phyloP scores from a whole-genome alignment of 2,329 filamentous ascomycete genomes.

The Xylaria sp. region DNA sequence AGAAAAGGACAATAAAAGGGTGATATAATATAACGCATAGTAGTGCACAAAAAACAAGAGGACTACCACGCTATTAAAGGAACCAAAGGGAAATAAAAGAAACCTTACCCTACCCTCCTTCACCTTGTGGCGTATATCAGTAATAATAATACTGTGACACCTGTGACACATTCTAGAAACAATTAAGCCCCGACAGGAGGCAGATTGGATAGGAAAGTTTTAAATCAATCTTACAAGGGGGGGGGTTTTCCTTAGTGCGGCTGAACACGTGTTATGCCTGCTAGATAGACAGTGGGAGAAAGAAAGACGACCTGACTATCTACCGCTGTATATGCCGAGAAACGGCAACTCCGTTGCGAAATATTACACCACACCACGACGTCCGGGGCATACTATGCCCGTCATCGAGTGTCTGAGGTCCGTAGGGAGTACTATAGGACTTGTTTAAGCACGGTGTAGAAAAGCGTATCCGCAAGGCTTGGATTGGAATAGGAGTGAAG shows the following conservation, averaged over 20 bases:
- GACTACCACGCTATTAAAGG: not conserved
- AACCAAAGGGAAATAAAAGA: not conserved
- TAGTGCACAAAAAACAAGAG: not conserved
- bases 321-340: not conserved
- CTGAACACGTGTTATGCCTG: constrained; percentile 31
- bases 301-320: not conserved
- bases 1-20: not conserved
- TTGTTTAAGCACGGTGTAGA: not conserved
- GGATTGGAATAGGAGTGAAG: too few species aligned
- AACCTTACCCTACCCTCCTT: not conserved
- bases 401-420: not conserved
- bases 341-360: not conserved
- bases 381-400: too few species aligned
- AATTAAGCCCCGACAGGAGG: not conserved
- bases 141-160: constrained; percentile 3
- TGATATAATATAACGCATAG: not conserved
- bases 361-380: not conserved
- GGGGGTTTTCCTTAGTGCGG: constrained; percentile 1
- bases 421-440: not conserved
- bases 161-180: constrained; percentile 17
- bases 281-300: not conserved
- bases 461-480: too few species aligned
- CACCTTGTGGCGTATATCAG: not conserved
- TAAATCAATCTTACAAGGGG: not conserved
- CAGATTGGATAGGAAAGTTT: not conserved